Conservation (phyloP, 2,329 filamentous ascomycete species). For the Aspergillus flavus region DNA sequence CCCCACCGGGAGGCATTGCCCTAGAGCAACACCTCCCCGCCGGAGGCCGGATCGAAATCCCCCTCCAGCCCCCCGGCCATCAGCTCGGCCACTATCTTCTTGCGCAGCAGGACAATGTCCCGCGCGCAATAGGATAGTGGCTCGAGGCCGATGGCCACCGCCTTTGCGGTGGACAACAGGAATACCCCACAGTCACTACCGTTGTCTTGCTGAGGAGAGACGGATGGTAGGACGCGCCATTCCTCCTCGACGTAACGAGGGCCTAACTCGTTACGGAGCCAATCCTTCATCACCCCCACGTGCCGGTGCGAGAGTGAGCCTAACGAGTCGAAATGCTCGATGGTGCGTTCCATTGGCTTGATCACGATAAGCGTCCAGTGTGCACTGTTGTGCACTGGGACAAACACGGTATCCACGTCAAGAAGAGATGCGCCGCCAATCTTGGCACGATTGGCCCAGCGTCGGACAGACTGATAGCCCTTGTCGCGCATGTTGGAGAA, state of each 20-base stretch:
- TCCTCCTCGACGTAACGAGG: slow-evolving; percentile 44
- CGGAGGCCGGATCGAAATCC: slow-evolving; percentile 40
- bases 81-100: slow-evolving; percentile 52
- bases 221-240: slow-evolving; percentile 44
- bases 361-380: slow-evolving; percentile 55
- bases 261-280: slow-evolving; percentile 48
- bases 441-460: slow-evolving; percentile 51
- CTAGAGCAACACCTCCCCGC: slow-evolving; percentile 27
- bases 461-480: slow-evolving; percentile 41
- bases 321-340: slow-evolving; percentile 54
- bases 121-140: slow-evolving; percentile 44
- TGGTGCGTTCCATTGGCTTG: slow-evolving; percentile 43
- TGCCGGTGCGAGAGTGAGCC: slow-evolving; percentile 35
- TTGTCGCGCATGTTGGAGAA: slow-evolving; percentile 46
- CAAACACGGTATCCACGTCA: slow-evolving; percentile 49
- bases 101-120: slow-evolving; percentile 45
- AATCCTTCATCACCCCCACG: slow-evolving; percentile 41
- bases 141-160: slow-evolving; percentile 48
- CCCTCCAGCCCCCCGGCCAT: slow-evolving; percentile 48
- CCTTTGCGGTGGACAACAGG: slow-evolving; percentile 51
- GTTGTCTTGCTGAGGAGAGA: slow-evolving; percentile 50
- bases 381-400: slow-evolving; percentile 49
- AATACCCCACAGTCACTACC: slow-evolving; percentile 55
- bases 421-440: slow-evolving; percentile 49
- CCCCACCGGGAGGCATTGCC: neutral